phyloP scores from a whole-genome alignment of 192 early-diverging fungal genomes.

The Entomortierella chlamydospora region DNA sequence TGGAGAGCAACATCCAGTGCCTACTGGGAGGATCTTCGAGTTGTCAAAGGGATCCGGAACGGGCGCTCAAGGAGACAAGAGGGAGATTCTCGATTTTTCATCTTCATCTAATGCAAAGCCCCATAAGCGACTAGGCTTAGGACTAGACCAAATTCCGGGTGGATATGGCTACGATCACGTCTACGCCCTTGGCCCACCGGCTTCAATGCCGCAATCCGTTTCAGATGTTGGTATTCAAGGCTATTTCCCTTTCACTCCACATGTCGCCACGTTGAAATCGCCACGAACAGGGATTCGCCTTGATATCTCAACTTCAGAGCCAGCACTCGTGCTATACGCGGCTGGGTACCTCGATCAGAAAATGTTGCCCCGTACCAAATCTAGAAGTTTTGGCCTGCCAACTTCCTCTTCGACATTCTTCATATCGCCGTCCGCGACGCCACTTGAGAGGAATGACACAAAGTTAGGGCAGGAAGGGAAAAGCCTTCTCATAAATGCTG shows the following conservation, averaged over 20 bases:
- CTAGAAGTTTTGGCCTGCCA: constrained; percentile 8
- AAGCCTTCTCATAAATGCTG: constrained; percentile 39
- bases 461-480: too few species aligned
- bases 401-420: not conserved
- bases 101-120: constrained; percentile 14
- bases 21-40: constrained; percentile 17
- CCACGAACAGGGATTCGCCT: constrained; percentile 69
- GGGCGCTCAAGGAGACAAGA: not conserved
- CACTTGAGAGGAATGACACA: too few species aligned
- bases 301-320: constrained; percentile 72
- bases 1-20: constrained; percentile 29
- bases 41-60: not conserved
- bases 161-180: constrained; percentile 88
- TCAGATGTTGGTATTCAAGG: constrained; percentile 24
- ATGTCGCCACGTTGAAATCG: constrained; percentile 28
- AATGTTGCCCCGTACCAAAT: constrained; percentile 26
- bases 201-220: constrained; percentile 38
- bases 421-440: constrained; percentile 9
- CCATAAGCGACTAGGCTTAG: constrained; percentile 56
- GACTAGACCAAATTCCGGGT: constrained; percentile 66
- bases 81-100: not conserved
- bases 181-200: constrained; percentile 56
- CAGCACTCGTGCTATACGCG: constrained; percentile 86
- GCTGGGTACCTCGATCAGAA: constrained; percentile 76
- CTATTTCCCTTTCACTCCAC: constrained; percentile 36